phyloP scores from a whole-genome alignment of 2,329 filamentous ascomycete species.

The Trichoderma lentiforme region DNA sequence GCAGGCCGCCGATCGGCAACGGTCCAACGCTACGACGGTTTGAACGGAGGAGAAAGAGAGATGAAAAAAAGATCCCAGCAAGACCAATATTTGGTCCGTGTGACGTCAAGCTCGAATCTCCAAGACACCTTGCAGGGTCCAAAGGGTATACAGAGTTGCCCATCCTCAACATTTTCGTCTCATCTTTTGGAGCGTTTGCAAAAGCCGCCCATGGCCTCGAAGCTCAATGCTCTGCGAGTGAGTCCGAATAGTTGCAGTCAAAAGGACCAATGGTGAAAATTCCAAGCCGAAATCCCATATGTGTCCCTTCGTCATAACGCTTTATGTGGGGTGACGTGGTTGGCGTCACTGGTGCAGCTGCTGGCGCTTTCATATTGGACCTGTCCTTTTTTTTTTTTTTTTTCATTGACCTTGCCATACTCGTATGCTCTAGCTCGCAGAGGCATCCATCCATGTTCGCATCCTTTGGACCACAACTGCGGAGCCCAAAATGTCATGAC shows the following conservation, averaged over 20 bases:
- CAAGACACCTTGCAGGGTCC: not conserved
- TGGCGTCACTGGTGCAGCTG: conserved; percentile 4
- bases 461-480: not conserved
- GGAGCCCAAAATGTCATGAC: not conserved
- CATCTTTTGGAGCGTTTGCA: not conserved
- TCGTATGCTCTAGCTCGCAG: not conserved
- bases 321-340: conserved; percentile 13
- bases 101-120: conserved; percentile 6
- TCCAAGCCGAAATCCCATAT: not conserved
- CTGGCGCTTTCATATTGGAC: not conserved
- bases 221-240: not conserved
- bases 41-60: not conserved
- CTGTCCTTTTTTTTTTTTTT: not conserved
- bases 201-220: not conserved
- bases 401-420: not conserved
- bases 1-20: conserved; percentile 6
- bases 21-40: not conserved
- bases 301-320: not conserved
- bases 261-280: not conserved
- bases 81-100: not conserved
- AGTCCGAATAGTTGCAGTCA: not conserved
- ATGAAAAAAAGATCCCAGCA: not conserved
- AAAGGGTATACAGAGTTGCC: not conserved
- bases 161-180: not conserved
- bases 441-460: not conserved